phyloP scores from a whole-genome alignment of 805 yeast genomes.

The Metahyphopichia silvanorum region DNA sequence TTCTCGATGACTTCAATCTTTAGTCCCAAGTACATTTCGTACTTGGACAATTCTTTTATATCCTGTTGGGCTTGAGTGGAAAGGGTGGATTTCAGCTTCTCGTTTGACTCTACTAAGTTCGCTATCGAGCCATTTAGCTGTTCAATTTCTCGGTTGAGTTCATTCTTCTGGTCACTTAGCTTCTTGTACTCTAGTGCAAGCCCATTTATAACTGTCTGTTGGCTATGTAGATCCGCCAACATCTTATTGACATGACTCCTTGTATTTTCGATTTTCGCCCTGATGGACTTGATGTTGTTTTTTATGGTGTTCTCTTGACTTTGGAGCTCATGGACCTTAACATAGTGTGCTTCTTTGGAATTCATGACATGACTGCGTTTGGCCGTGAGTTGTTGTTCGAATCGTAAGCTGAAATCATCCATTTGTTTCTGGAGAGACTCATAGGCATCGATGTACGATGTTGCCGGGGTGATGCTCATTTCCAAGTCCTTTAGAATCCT shows the following conservation, averaged over 20 bases:
- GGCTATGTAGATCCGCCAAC: slow-evolving; percentile 21
- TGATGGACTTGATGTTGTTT: slow-evolving; percentile 26
- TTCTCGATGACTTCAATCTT: slow-evolving; percentile 48
- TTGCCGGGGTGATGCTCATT: not conserved
- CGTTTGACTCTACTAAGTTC: slow-evolving; percentile 13
- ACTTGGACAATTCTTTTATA: slow-evolving; percentile 48
- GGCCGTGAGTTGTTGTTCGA: slow-evolving; percentile 31
- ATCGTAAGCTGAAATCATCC: slow-evolving; percentile 29
- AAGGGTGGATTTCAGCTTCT: slow-evolving; percentile 29
- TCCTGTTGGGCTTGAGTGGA: slow-evolving; percentile 45
- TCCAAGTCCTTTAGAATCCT: not conserved
- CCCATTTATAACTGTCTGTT: slow-evolving; percentile 32
- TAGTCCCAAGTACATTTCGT: slow-evolving; percentile 55
- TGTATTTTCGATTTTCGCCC: slow-evolving; percentile 22
- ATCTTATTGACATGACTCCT: slow-evolving; percentile 22
- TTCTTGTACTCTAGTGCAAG: slow-evolving; percentile 31
- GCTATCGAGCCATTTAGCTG: slow-evolving; percentile 10
- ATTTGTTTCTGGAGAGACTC: slow-evolving; percentile 34
- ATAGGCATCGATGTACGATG: slow-evolving; percentile 24
- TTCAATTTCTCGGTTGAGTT: slow-evolving; percentile 23
- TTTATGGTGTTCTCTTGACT: slow-evolving; percentile 26
- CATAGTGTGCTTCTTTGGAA: slow-evolving; percentile 30
- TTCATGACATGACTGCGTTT: slow-evolving; percentile 29
- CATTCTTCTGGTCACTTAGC: slow-evolving; percentile 23
- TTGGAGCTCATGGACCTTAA: slow-evolving; percentile 26